These are phyloP conservation scores for Iris macrosiphon DNA, from an alignment of 106 monocot species.

Conservation along the genomic window DNA sequence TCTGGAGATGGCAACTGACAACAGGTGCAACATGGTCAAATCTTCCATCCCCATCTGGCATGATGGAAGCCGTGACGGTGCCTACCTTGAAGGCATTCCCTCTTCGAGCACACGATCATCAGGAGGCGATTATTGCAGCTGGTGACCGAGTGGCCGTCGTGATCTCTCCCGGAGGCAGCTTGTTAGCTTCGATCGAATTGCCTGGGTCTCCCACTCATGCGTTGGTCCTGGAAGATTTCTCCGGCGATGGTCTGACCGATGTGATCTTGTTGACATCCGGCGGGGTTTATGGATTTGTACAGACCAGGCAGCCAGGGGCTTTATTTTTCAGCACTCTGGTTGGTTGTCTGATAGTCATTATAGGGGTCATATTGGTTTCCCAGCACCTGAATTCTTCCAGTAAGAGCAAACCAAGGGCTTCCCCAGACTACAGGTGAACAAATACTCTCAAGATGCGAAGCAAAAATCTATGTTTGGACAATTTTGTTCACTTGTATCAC, in stretches of 20 bases:
- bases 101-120: constrained; percentile 30
- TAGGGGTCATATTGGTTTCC: constrained; percentile 78
- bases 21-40: constrained; percentile 93
- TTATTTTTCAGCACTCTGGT: constrained; percentile 93
- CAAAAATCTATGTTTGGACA: too few relatives aligned
- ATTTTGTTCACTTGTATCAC: too few relatives aligned
- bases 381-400: constrained; percentile 57
- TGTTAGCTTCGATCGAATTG: constrained; percentile 54
- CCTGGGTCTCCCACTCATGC: constrained; percentile 80
- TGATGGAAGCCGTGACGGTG: constrained; percentile 54
- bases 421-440: constrained; percentile 42
- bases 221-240: constrained; percentile 74
- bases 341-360: constrained; percentile 83
- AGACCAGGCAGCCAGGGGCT: constrained; percentile 87
- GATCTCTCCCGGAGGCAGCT: constrained; percentile 60
- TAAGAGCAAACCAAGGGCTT: constrained; percentile 68
- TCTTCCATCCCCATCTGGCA: constrained; percentile 70
- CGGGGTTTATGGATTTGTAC: constrained; percentile 82
- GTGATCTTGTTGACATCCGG: constrained; percentile 62
- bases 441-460: too few relatives aligned
- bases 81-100: constrained; percentile 70
- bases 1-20: constrained; percentile 86
- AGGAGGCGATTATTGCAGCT: constrained; percentile 64
- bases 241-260: constrained; percentile 79
- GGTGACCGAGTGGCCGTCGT: constrained; percentile 89